These are phyloP conservation scores for Acanthamoeba sp. DNA, from an alignment of 208 protist genomes.

Conservation along the genomic window DNA sequence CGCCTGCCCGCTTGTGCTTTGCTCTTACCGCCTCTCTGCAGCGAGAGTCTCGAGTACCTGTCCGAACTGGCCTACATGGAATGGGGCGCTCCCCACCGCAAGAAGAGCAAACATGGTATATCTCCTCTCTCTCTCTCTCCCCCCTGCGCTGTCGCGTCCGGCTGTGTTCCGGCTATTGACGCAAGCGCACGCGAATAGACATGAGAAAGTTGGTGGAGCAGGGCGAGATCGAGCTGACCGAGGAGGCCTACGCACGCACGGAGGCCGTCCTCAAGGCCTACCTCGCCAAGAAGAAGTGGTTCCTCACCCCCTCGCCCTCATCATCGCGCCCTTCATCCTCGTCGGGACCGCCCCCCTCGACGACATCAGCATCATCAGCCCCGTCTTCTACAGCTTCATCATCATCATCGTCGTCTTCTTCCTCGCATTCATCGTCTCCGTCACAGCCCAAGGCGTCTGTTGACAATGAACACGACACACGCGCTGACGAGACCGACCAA, in stretches of 20 bases:
- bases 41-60: conserved; percentile 29
- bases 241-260: not conserved
- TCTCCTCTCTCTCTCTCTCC: not conserved
- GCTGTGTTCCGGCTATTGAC: too few relatives aligned
- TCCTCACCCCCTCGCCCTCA: not conserved
- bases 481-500: not conserved
- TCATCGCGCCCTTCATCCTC: not conserved
- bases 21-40: not conserved
- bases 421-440: too few relatives aligned
- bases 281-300: conserved; percentile 33
- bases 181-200: not conserved
- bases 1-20: not conserved
- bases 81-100: conserved; percentile 2
- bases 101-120: not conserved
- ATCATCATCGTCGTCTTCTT: too few relatives aligned
- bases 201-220: not conserved
- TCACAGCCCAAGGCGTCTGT: too few relatives aligned
- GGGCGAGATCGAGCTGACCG: not conserved
- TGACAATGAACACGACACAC: too few relatives aligned
- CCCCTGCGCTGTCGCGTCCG: too few relatives aligned
- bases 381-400: too few relatives aligned
- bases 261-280: not conserved
- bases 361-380: too few relatives aligned
- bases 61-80: conserved; percentile 24
- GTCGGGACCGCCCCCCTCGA: too few relatives aligned